Percentiles rank a stretch among this genome's conserved stretches.
Evolutionary conservation across 495 filamentous ascomycete genomes (phyloP).

Genomic region (Hypoxylon rickii): DNA sequence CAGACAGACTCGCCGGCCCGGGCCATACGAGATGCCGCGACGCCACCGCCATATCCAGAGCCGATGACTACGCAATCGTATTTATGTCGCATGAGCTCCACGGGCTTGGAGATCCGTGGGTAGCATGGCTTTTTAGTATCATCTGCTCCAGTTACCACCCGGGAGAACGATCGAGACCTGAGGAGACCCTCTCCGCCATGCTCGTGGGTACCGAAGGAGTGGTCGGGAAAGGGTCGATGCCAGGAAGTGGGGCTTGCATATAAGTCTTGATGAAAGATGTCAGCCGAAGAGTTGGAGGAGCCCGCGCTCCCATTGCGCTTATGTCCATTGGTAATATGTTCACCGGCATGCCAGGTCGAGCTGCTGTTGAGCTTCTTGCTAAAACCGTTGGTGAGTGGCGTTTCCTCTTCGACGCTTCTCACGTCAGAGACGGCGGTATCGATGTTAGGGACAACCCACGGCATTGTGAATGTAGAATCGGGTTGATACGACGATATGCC

Average conservation of each 20-base stretch:
- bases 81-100: conserved; percentile 58
- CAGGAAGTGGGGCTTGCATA: conserved; percentile 7
- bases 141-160: conserved; percentile 48
- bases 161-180: conserved; percentile 43
- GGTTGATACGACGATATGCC: conserved; percentile 5
- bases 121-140: conserved; percentile 44
- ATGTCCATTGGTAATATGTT: too few species aligned
- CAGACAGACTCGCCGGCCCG: conserved; percentile 64
- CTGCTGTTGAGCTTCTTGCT: conserved; percentile 5
- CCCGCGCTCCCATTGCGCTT: conserved; percentile 11
- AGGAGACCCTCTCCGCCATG: conserved; percentile 40
- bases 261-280: conserved; percentile 11
- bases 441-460: conserved; percentile 14
- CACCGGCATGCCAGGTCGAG: conserved; percentile 12
- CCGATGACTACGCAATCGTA: conserved; percentile 72
- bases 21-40: conserved; percentile 68
- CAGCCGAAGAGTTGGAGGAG: conserved; percentile 13
- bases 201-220: conserved; percentile 20
- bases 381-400: conserved; percentile 6
- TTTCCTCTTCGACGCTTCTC: neutral
- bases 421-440: conserved; percentile 4
- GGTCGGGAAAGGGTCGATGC: conserved; percentile 1
- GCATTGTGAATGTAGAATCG: conserved; percentile 20
- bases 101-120: conserved; percentile 60
- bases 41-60: conserved; percentile 69